Conservation (phyloP, 495 filamentous ascomycete species). For the Hyphodiscus hymeniophilus region DNA sequence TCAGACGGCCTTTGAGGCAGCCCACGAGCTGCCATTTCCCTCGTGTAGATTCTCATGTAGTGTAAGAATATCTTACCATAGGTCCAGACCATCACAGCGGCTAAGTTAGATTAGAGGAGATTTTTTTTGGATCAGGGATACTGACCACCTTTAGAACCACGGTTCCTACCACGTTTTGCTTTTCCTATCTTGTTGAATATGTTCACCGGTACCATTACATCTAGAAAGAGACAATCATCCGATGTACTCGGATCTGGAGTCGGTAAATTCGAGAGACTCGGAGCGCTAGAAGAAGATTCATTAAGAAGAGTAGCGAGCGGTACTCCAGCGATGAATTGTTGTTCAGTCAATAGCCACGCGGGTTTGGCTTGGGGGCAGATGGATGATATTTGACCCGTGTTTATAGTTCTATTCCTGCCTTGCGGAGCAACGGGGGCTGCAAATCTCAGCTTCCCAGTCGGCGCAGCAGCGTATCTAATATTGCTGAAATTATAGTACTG, state of each 20-base stretch:
- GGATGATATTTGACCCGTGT: slow-evolving; percentile 1
- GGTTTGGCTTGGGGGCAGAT: slow-evolving; percentile 10
- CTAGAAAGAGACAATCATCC: slow-evolving; percentile 44
- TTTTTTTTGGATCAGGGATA: no score
- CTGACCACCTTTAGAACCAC: slow-evolving; percentile 7
- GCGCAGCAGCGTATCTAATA: slow-evolving; percentile 51
- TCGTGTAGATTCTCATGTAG: no score
- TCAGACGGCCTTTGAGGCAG: no score
- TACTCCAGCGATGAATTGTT: neutral
- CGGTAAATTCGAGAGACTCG: slow-evolving; percentile 6
- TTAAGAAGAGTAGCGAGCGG: neutral
- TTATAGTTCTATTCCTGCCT: slow-evolving; percentile 2
- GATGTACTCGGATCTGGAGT: neutral
- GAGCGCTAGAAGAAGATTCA: slow-evolving; percentile 1
- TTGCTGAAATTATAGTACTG: slow-evolving; percentile 48
- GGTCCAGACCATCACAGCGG: slow-evolving; percentile 41
- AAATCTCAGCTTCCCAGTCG: slow-evolving; percentile 43
- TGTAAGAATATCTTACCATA: no score
- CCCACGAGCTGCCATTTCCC: no score
- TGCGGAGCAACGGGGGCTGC: slow-evolving; percentile 32
- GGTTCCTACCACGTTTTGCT: slow-evolving; percentile 1
- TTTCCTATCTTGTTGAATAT: slow-evolving; percentile 31
- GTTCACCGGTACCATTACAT: slow-evolving; percentile 39
- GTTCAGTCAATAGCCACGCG: neutral
- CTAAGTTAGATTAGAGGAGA: neutral